Evolutionary conservation across 345 rosid species (phyloP), one percentile per base, ranked within the genome.

Genomic region (Aquilaria sinensis): DNA sequence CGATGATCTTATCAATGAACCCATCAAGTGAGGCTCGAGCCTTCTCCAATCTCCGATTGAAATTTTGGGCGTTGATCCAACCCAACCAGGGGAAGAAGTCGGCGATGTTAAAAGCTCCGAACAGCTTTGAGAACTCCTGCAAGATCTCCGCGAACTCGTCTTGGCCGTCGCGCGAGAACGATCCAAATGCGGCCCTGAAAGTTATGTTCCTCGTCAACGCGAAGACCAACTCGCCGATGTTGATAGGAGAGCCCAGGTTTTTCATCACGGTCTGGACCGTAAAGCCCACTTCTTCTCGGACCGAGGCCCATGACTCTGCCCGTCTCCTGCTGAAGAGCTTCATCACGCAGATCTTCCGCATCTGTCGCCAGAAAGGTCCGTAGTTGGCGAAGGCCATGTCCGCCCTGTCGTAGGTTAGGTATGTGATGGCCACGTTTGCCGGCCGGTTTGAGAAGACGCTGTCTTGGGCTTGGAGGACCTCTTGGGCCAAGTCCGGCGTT

Each of bases 301-400:
- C 93, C 4, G 96, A 85, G n/a, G 77, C 86, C 98, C 97, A 92
- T 0, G 97, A 92, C 72, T 87, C 96, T 2, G 86, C 87, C 54
- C 96, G 70, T 73, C 72, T 87, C n/a, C 91, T 79, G 61, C 98
- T 92, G 56, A 89, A 89, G 3, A 92, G 84, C 72, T 83, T 87
- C 83, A 87, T 73, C 9, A 85, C 91, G 45, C 91, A 83, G n/a
- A 92, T 71, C 74, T 89, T 92, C 1, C 97, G 76, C 96, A 89
- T 89, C 70, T 92, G 97, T 31, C 96, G 82, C 97, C 97, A 89
- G 53, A 89, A 77, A 2, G 98, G 97, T 2, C 97, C 97, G 70
- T 89, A 89, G 75, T 92, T 82, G 4, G 97, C 97, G 53, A 92
- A 92, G 8, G 98, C 96, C 96, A 92, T 89, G 70, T 92, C 97